Conservation (phyloP, 768 basidiomycete species). For the Mycena vulgaris region DNA sequence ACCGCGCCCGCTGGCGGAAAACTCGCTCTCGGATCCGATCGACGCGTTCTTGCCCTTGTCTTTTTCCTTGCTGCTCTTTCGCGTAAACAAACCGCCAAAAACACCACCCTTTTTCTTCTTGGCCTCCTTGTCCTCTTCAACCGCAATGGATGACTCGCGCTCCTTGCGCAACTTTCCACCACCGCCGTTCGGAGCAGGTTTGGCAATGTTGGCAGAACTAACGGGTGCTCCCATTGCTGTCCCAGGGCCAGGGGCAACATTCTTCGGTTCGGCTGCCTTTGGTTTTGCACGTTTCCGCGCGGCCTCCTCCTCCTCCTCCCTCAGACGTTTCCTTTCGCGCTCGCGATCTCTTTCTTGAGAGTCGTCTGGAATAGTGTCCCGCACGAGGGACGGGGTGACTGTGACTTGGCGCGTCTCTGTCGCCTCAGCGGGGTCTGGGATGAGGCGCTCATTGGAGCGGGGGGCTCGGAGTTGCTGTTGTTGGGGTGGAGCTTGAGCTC, state of each 20-base stretch:
- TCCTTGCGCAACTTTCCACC: constrained; percentile 64
- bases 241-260: constrained; percentile 55
- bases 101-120: constrained; percentile 82
- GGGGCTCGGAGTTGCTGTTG: constrained; percentile 58
- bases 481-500: constrained; percentile 43
- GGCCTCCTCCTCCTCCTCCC: constrained; percentile 62
- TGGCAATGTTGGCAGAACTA: constrained; percentile 56
- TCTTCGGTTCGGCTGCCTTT: constrained; percentile 62
- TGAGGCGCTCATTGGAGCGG: constrained; percentile 65
- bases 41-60: constrained; percentile 71
- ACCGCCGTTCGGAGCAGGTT: constrained; percentile 34
- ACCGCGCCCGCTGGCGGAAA: constrained; percentile 52
- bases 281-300: constrained; percentile 68
- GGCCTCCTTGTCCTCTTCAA: constrained; percentile 48
- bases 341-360: constrained; percentile 25
- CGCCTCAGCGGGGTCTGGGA: constrained; percentile 76
- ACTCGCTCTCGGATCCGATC: constrained; percentile 68
- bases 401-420: constrained; percentile 85
- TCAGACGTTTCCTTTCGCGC: constrained; percentile 28
- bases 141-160: constrained; percentile 52
- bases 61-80: constrained; percentile 84
- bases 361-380: constrained; percentile 52
- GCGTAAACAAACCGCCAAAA: constrained; percentile 81
- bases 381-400: constrained; percentile 84
- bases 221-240: constrained; percentile 59